Evolutionary conservation across 2,329 filamentous ascomycete species (phyloP).

Genomic region (Albifimbria verrucaria): DNA sequence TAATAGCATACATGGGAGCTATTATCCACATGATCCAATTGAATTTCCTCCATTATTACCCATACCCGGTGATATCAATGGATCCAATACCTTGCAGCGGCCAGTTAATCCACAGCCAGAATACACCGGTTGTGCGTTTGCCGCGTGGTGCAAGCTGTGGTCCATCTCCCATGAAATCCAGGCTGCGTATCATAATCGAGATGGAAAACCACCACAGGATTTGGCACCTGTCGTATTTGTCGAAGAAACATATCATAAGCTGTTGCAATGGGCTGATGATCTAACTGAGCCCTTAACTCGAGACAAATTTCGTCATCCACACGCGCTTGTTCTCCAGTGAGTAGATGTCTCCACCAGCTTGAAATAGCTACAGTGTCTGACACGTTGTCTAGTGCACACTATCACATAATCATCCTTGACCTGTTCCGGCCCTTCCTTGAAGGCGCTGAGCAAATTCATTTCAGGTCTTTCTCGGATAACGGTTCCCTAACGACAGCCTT

Average conservation of each 20-base stretch:
- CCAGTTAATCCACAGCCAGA: background rate
- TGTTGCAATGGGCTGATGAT: background rate
- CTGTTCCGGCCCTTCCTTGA: background rate
- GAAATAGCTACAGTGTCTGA: too few species aligned
- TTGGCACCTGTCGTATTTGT: background rate
- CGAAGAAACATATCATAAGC: background rate
- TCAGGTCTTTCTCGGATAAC: background rate
- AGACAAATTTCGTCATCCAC: background rate
- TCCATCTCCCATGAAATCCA: background rate
- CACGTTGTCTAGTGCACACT: background rate
- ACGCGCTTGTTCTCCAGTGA: too few species aligned
- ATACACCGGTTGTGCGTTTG: background rate
- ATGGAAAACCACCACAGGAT: background rate
- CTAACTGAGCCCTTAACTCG: background rate
- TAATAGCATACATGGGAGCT: background rate
- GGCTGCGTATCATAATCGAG: background rate
- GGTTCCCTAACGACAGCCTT: background rate
- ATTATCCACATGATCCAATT: background rate
- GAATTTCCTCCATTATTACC: background rate
- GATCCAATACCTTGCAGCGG: background rate
- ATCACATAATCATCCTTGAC: background rate
- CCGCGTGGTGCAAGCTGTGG: background rate
- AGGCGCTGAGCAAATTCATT: background rate
- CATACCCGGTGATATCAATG: background rate
- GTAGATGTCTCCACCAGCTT: too few species aligned